A percentile compares a stretch with the other conserved stretches of the same genome.
phyloP scores from a whole-genome alignment of 305 asterid species.

The Andrographis paniculata region DNA sequence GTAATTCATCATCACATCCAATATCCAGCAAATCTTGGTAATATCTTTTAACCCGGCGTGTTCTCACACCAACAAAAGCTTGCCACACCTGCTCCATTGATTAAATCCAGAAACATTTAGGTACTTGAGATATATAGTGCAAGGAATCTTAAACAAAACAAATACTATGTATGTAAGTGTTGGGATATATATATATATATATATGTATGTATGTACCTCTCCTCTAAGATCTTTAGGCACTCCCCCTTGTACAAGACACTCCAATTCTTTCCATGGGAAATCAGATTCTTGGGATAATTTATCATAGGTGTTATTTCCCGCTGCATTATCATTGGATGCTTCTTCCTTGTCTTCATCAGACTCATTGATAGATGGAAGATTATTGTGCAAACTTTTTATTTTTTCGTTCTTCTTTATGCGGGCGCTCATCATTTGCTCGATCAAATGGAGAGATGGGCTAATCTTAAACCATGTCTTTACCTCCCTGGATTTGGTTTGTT shows the following conservation, averaged over 20 bases:
- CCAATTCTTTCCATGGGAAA: slow-evolving; percentile 76
- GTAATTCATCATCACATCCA: slow-evolving; percentile 41
- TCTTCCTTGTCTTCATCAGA: slow-evolving; percentile 30
- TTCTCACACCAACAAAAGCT: slow-evolving; percentile 79
- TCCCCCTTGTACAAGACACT: slow-evolving; percentile 85
- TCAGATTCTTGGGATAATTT: slow-evolving; percentile 27
- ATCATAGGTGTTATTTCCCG: slow-evolving; percentile 25
- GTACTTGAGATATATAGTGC: slow-evolving; percentile 13
- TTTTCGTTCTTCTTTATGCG: slow-evolving; percentile 47
- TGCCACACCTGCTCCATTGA: slow-evolving; percentile 94
- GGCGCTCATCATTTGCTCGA: slow-evolving; percentile 62
- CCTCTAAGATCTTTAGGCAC: slow-evolving; percentile 91
- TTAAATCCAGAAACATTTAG: slow-evolving; percentile 19
- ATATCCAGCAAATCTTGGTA: slow-evolving; percentile 63
- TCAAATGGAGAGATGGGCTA: slow-evolving; percentile 41
- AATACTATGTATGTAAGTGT: too few species aligned
- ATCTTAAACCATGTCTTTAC: slow-evolving; percentile 65
- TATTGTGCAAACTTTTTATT: slow-evolving; percentile 16
- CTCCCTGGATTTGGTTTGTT: slow-evolving; percentile 30
- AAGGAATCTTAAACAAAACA: slow-evolving; percentile 3
- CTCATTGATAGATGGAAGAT: slow-evolving; percentile 44
- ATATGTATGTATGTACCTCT: slow-evolving; percentile 47
- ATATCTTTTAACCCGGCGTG: slow-evolving; percentile 72
- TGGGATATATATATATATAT: slow-evolving; percentile 13
- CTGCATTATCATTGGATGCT: slow-evolving; percentile 27